Evolutionary conservation across 208 protist genomes (phyloP).

Genomic region (Histomonas meleagridis): DNA sequence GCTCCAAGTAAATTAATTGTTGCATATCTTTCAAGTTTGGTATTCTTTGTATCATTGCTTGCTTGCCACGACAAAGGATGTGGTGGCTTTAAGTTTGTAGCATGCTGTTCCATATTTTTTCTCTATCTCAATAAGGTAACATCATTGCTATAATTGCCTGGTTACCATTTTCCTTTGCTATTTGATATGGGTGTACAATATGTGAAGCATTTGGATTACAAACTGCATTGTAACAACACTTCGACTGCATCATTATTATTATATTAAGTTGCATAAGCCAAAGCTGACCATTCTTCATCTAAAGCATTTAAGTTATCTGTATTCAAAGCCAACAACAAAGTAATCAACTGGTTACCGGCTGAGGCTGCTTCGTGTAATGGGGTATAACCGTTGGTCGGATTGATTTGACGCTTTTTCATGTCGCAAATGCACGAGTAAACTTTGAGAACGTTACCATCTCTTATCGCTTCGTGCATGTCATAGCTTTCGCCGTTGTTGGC

Average conservation of each 20-base stretch:
- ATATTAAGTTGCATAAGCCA: slow-evolving; percentile 1
- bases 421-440: too few species aligned
- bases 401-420: too few species aligned
- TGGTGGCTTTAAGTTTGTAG: too few species aligned
- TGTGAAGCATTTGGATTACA: background rate
- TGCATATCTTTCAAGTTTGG: too few species aligned
- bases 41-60: too few species aligned
- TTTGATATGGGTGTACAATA: background rate
- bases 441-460: background rate
- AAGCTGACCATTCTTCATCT: background rate
- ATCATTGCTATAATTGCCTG: background rate
- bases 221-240: background rate
- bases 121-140: background rate
- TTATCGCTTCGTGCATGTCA: background rate
- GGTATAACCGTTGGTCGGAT: background rate
- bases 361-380: background rate
- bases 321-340: background rate
- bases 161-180: background rate
- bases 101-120: too few species aligned
- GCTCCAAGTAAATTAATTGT: too few species aligned
- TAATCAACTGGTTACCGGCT: background rate
- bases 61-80: too few species aligned
- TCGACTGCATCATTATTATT: background rate
- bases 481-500: too few species aligned
- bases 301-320: background rate